Evolutionary conservation across 1,139 yeast species (phyloP), one percentile per base, ranked within the genome.

Genomic region (Yamadazyma trypodendri): DNA sequence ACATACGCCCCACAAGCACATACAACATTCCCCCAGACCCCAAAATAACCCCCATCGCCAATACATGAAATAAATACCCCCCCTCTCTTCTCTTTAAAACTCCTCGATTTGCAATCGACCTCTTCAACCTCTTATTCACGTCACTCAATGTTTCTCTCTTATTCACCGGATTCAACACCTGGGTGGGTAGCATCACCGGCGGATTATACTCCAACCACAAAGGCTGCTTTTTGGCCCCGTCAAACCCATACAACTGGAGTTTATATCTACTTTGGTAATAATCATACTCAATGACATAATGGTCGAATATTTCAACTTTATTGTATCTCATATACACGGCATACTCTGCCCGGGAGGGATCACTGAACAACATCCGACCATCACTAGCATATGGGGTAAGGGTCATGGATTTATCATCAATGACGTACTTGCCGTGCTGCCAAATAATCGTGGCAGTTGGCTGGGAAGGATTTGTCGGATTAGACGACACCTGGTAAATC

Each of bases 71-170:
- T 18, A 32, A 12, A 24, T 6, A 24, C 21, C n/a, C 28, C 11
- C 13, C 21, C 36, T 39, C 41, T 12, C 16, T 18, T 25, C 44
- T 34, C 13, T 72, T 68, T 3, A 95, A 95, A 12, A 12, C 15
- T 6, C 28, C 76, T 60, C 80, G 79, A 65, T 88, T 88, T 51
- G 86, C 95, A 51, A 89, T 68, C 12, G 87, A 71, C 57, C 95
- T 73, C 58, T 77, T 81, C 35, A 86, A 75, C 42, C 66, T 61
- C 31, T 16, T 31, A 23, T 39, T 47, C 10, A 34, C 27, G 1
- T 35, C 12, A 7, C 28, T 28, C 24, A 43, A 38, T 2, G 49
- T 37, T 18, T 45, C 34, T 15, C 42, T 39, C 33, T 44, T 37
- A 38, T 46, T 41, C 22, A 56, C 52, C 2, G 64, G 64, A 42